These are phyloP conservation scores for Cardiospermum halicacabum DNA, from an alignment of 345 rosid species.

Conservation along the genomic window DNA sequence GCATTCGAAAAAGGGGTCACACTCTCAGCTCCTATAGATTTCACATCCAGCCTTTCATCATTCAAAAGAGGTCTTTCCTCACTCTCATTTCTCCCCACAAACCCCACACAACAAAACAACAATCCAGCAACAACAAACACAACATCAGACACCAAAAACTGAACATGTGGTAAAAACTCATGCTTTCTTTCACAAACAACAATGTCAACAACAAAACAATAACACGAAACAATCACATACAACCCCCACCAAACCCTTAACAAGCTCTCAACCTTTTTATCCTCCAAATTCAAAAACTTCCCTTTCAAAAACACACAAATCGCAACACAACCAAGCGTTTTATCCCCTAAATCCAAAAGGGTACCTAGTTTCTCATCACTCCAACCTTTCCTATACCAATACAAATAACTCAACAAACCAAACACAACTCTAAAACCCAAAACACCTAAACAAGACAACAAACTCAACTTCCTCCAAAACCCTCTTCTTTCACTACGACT, in stretches of 20 bases:
- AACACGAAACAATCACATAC: slow-evolving; percentile 52
- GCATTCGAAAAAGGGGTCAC: slow-evolving; percentile 47
- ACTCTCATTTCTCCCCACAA: slow-evolving; percentile 26
- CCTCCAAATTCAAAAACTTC: slow-evolving; percentile 24
- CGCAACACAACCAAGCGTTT: slow-evolving; percentile 63
- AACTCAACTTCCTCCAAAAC: slow-evolving; percentile 34
- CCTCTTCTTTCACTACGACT: slow-evolving; percentile 17
- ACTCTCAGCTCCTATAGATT: slow-evolving; percentile 30
- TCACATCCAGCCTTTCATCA: slow-evolving; percentile 17
- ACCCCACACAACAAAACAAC: slow-evolving; percentile 52
- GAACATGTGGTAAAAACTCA: slow-evolving; percentile 19
- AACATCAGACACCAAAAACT: slow-evolving; percentile 39
- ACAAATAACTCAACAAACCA: slow-evolving; percentile 53
- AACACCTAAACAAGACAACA: slow-evolving; percentile 47
- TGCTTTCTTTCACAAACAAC: slow-evolving; percentile 32
- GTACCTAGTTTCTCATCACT: slow-evolving; percentile 41
- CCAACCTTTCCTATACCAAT: slow-evolving; percentile 60
- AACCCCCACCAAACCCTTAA: slow-evolving; percentile 75
- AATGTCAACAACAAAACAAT: slow-evolving; percentile 48
- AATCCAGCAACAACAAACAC: slow-evolving; percentile 43
- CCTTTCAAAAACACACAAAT: slow-evolving; percentile 32
- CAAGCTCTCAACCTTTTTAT: slow-evolving; percentile 35
- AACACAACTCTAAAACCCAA: slow-evolving; percentile 45
- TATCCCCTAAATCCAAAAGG: slow-evolving; percentile 50
- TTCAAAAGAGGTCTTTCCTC: slow-evolving; percentile 42